These are phyloP conservation scores for Recurvomyces mirabilis DNA, from an alignment of 495 filamentous ascomycete genomes.

Conservation along the genomic window DNA sequence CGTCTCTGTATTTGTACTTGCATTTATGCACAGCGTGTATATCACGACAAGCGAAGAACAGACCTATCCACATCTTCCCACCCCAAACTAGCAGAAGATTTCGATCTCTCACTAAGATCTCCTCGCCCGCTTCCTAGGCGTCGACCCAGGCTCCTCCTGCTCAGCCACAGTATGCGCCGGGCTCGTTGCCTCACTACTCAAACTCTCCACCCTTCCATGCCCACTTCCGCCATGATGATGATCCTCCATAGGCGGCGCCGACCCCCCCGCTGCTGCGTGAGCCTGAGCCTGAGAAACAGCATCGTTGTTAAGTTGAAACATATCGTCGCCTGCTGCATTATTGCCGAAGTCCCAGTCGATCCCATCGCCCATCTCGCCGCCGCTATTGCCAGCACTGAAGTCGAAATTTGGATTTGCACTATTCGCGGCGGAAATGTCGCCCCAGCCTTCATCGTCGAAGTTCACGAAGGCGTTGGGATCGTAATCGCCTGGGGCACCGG, in stretches of 20 bases:
- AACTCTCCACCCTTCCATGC: constrained; percentile 27
- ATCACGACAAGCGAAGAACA: too few relatives aligned
- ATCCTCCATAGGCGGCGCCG: neutral
- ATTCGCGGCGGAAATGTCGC: neutral
- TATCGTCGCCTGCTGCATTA: constrained; percentile 4
- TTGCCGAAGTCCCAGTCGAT: constrained; percentile 7
- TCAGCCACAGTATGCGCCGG: constrained; percentile 22
- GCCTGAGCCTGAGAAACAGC: neutral
- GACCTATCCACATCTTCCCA: too few relatives aligned
- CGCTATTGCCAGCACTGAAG: constrained; percentile 4
- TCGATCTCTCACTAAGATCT: constrained; percentile 8
- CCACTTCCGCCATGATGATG: neutral
- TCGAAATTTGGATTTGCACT: constrained; percentile 8
- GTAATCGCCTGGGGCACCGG: constrained; percentile 26
- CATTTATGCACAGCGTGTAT: too few relatives aligned
- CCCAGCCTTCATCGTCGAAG: constrained; percentile 23
- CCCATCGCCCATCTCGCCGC: constrained; percentile 1
- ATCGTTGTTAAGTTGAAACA: too few relatives aligned
- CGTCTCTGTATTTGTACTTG: too few relatives aligned
- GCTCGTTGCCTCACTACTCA: constrained; percentile 26
- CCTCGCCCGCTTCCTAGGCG: constrained; percentile 14
- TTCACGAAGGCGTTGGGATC: constrained; percentile 28
- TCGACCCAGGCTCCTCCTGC: constrained; percentile 6
- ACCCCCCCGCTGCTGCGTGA: neutral
- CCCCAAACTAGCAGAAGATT: too few relatives aligned